These are phyloP conservation scores for Spergularia azorica DNA, from an alignment of 179 eudicot genomes.

Conservation along the genomic window DNA sequence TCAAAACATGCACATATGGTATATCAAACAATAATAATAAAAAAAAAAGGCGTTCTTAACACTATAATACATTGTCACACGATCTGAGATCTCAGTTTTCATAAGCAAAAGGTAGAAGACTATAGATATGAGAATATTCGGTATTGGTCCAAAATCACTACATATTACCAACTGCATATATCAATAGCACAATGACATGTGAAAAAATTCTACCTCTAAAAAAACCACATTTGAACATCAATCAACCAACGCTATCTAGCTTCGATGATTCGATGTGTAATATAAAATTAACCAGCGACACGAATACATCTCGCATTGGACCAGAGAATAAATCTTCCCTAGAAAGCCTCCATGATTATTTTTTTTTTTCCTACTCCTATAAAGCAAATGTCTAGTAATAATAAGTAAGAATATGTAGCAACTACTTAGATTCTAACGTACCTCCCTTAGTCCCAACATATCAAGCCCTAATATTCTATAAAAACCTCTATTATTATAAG, in stretches of 20 bases:
- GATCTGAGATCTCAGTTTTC: no score
- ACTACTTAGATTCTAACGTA: slow-evolving; percentile 16
- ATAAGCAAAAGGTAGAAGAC: no score
- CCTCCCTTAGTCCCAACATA: slow-evolving; percentile 24
- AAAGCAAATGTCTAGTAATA: not conserved
- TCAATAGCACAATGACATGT: not conserved
- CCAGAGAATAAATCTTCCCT: slow-evolving; percentile 14
- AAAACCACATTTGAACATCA: not conserved
- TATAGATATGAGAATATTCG: no score
- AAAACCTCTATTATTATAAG: slow-evolving; percentile 9
- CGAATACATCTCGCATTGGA: slow-evolving; percentile 1
- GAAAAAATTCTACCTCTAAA: not conserved
- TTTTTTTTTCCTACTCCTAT: not conserved
- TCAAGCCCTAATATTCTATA: not conserved
- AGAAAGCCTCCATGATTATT: not conserved
- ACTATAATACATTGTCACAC: no score
- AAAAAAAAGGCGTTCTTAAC: no score
- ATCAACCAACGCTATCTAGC: no score
- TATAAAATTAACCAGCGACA: not conserved
- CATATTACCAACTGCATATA: not conserved
- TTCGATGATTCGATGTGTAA: not conserved
- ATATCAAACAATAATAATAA: no score
- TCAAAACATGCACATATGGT: no score
- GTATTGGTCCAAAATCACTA: not conserved
- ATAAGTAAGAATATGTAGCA: slow-evolving; percentile 8